Evolutionary conservation across 306 rosid genomes (phyloP).

Genomic region (Prinsepia uniflora): DNA sequence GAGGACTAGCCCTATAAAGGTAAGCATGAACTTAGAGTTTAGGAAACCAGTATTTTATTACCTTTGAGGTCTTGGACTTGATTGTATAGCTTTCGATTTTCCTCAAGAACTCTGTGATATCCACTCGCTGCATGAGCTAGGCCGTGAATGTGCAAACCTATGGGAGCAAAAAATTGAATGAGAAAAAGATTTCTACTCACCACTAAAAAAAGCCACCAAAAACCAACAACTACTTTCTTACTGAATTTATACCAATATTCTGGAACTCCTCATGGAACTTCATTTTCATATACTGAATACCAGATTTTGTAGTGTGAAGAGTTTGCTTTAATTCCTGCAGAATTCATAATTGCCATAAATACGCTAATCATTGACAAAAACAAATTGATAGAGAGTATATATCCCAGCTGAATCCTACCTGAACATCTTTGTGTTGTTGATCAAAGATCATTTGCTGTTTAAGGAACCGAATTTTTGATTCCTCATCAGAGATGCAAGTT

Average conservation of each 20-base stretch:
- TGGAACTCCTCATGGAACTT: constrained; percentile 85
- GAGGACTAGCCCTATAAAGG: background rate
- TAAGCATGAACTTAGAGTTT: constrained; percentile 7
- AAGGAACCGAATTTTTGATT: constrained; percentile 43
- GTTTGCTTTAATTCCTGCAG: constrained; percentile 68
- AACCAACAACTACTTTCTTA: constrained; percentile 14
- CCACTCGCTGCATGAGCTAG: constrained; percentile 95
- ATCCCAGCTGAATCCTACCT: constrained; percentile 39
- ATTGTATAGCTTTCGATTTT: constrained; percentile 86
- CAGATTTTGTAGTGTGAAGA: constrained; percentile 66
- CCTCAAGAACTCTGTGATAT: constrained; percentile 88
- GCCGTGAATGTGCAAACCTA: constrained; percentile 70
- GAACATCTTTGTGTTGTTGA: constrained; percentile 72
- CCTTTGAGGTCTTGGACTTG: constrained; percentile 98
- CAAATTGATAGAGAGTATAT: constrained; percentile 8
- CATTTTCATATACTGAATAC: constrained; percentile 80
- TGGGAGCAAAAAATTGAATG: constrained; percentile 18
- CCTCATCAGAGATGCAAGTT: constrained; percentile 44
- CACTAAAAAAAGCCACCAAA: background rate
- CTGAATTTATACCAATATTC: constrained; percentile 56
- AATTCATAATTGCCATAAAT: constrained; percentile 18
- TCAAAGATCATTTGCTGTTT: constrained; percentile 66
- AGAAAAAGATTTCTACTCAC: background rate
- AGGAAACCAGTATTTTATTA: constrained; percentile 31
- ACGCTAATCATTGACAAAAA: background rate